Percentiles rank a stretch among this genome's conserved stretches.
Conservation (phyloP, 345 rosid species). For the Reutealis trisperma region DNA sequence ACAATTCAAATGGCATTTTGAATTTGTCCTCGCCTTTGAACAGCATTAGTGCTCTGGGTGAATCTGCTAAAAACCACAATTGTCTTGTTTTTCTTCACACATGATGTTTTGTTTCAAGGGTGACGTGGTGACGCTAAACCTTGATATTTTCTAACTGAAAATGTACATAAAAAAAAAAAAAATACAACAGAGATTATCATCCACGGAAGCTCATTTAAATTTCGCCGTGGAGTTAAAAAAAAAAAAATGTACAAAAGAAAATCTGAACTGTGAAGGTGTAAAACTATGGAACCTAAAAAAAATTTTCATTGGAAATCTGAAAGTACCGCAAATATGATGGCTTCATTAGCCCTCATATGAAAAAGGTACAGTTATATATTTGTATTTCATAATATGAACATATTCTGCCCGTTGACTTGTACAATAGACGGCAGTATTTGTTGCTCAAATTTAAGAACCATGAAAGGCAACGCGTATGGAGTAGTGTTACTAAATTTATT, state of each 20-base stretch:
- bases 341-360: no score
- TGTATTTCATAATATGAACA: not conserved
- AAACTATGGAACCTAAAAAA: not conserved
- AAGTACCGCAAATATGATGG: not conserved
- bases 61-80: conserved; percentile 8
- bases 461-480: no score
- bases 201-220: not conserved
- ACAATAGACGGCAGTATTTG: no score
- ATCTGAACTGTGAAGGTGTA: not conserved
- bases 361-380: not conserved
- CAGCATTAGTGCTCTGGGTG: conserved; percentile 9
- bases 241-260: conserved; percentile 7
- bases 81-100: not conserved
- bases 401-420: no score
- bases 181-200: not conserved
- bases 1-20: not conserved
- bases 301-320: not conserved
- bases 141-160: conserved; percentile 20
- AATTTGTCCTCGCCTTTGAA: not conserved
- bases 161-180: conserved; percentile 32
- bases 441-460: no score
- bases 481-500: no score
- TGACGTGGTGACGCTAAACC: not conserved
- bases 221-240: conserved; percentile 1
- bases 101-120: conserved; percentile 14